Percentiles rank a stretch among this genome's conserved stretches.
Evolutionary conservation across 1,284 basidiomycete species (phyloP).

Genomic region (Singerocomus rubriflavus): DNA sequence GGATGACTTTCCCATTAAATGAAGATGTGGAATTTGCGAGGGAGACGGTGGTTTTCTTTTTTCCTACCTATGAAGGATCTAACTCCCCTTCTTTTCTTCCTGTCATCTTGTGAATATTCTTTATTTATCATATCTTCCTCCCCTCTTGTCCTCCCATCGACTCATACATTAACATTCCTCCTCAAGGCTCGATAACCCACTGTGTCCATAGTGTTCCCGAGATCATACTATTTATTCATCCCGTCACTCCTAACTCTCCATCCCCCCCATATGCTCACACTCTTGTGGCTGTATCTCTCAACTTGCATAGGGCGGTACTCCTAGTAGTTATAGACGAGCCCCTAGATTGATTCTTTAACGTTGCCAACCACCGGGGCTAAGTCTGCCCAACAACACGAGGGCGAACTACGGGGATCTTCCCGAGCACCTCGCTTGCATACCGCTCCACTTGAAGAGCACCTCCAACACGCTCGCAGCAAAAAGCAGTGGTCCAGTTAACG

Average conservation of each 20-base stretch:
- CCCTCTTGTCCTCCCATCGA: background rate
- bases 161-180: background rate
- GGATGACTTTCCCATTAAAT: slow-evolving; percentile 3
- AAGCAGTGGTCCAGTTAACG: background rate
- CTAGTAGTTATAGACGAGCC: slow-evolving; percentile 10
- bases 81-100: background rate
- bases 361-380: background rate
- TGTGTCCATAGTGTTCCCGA: slow-evolving; percentile 13
- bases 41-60: slow-evolving; percentile 17
- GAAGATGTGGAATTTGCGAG: slow-evolving; percentile 18
- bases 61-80: slow-evolving; percentile 14
- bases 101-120: background rate
- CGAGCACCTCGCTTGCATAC: slow-evolving; percentile 15
- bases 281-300: slow-evolving; percentile 9
- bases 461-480: slow-evolving; percentile 30
- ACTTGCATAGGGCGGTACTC: slow-evolving; percentile 5
- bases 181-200: background rate
- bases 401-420: slow-evolving; percentile 12
- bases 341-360: background rate
- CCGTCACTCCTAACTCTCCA: background rate
- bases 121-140: background rate
- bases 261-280: background rate
- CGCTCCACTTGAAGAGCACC: slow-evolving; percentile 30
- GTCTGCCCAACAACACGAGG: slow-evolving; percentile 10
- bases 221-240: no score